phyloP scores from a whole-genome alignment of 2,329 filamentous ascomycete genomes.

The Lachnellula willkommii region DNA sequence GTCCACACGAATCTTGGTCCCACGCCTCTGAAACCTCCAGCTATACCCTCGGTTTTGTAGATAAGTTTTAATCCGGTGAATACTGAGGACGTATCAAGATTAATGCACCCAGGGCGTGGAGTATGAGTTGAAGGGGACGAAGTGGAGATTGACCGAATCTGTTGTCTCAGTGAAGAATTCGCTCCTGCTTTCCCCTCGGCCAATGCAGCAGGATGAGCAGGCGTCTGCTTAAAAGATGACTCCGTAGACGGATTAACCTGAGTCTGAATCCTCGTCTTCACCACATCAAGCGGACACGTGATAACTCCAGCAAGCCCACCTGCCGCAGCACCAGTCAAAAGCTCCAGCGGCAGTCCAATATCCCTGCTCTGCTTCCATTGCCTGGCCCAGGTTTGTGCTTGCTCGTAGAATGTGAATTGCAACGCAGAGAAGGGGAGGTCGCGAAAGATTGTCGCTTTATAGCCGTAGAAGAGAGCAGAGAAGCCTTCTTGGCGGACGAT shows the following conservation, averaged over 20 bases:
- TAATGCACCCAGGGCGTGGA: conserved; percentile 69
- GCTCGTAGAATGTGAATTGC: conserved; percentile 97
- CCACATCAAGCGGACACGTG: conserved; percentile 93
- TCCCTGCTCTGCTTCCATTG: conserved; percentile 73
- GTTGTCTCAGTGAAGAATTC: conserved; percentile 30
- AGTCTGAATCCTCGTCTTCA: conserved; percentile 94
- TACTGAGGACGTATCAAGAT: conserved; percentile 84
- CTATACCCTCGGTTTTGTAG: conserved; percentile 81
- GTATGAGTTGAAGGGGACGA: conserved; percentile 83
- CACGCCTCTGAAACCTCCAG: conserved; percentile 90
- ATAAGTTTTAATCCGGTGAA: conserved; percentile 78
- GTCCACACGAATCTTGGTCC: conserved; percentile 94
- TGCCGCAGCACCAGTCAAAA: conserved; percentile 81
- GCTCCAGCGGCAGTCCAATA: conserved; percentile 79
- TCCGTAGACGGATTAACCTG: conserved; percentile 57
- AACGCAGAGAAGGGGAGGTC: conserved; percentile 94
- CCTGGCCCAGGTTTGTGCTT: conserved; percentile 78
- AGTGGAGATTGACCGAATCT: conserved; percentile 76
- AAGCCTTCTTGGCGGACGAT: conserved; percentile 80
- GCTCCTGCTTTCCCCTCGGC: conserved; percentile 26
- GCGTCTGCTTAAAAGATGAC: conserved; percentile 20
- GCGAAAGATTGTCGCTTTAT: conserved; percentile 89
- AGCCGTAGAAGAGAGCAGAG: conserved; percentile 88
- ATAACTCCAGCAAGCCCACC: conserved; percentile 90
- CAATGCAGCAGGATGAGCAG: conserved; percentile 18